Conservation (phyloP, 2,329 filamentous ascomycete species). For the Calonectria ilicicola region DNA sequence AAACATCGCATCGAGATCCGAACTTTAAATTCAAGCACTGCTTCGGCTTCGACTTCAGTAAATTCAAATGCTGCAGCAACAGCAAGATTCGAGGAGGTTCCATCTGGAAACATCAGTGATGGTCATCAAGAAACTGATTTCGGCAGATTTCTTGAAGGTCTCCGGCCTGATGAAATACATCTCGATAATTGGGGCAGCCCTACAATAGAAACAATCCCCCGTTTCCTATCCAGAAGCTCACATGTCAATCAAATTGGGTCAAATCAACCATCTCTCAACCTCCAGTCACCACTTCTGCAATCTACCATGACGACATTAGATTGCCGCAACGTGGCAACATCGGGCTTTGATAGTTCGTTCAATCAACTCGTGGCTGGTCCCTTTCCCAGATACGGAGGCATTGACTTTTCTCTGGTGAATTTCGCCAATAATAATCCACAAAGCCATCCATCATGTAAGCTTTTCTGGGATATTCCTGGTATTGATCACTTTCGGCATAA, state of each 20-base stretch:
- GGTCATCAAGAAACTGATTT: background rate
- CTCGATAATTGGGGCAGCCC: background rate
- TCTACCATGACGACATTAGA: background rate
- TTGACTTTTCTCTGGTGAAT: too few species aligned
- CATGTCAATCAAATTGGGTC: background rate
- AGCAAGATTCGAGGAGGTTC: background rate
- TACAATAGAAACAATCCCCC: background rate
- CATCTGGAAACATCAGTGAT: background rate
- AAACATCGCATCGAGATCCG: slow-evolving; percentile 4
- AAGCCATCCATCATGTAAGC: background rate
- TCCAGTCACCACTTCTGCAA: too few species aligned
- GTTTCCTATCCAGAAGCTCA: background rate
- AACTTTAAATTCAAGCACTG: background rate
- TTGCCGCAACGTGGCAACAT: background rate
- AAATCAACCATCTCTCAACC: too few species aligned
- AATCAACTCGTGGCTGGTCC: too few species aligned
- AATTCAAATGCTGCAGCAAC: too few species aligned
- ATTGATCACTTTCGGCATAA: background rate
- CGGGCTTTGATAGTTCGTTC: background rate
- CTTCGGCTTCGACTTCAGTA: background rate
- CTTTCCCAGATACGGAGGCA: rapidly evolving
- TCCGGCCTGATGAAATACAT: background rate
- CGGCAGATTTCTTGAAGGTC: background rate
- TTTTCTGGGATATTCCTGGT: background rate
- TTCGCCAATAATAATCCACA: background rate